Evolutionary conservation across 2,329 filamentous ascomycete genomes (phyloP).

Genomic region (Colletotrichum horii): DNA sequence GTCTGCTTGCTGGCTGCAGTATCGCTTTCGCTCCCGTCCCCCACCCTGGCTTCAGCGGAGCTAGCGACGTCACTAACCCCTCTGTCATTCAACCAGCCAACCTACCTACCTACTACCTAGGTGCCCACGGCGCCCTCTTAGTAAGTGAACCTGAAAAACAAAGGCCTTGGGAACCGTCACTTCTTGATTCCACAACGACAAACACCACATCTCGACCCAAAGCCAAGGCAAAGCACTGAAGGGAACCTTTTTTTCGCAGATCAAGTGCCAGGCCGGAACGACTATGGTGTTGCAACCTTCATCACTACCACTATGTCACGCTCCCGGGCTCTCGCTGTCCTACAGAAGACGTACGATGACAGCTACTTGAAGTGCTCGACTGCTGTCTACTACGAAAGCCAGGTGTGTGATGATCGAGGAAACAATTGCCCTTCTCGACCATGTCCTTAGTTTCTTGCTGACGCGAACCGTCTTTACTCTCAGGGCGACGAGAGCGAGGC

Average conservation of each 20-base stretch:
- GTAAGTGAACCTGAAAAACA: neutral
- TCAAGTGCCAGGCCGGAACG: neutral
- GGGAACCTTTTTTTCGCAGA: neutral
- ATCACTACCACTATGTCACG: constrained; percentile 51
- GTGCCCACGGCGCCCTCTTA: neutral
- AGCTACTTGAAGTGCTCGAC: constrained; percentile 94
- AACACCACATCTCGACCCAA: neutral
- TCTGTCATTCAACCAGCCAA: neutral
- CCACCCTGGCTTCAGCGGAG: neutral
- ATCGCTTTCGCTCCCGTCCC: neutral
- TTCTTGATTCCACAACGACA: neutral
- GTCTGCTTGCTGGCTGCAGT: neutral
- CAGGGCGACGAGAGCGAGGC: constrained; percentile 93
- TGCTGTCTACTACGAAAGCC: constrained; percentile 92
- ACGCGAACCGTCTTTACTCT: neutral
- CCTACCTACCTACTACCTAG: neutral
- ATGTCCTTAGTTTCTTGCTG: constrained; percentile 9
- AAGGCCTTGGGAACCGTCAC: neutral
- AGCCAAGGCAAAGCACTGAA: neutral
- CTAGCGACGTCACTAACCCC: constrained; percentile 12
- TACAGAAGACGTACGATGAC: constrained; percentile 98
- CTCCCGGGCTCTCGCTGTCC: constrained; percentile 66
- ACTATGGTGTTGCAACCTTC: constrained; percentile 14
- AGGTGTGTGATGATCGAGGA: constrained; percentile 61
- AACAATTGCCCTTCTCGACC: neutral